Percentiles rank a stretch among this genome's conserved stretches.
Evolutionary conservation across 176 grass and related monocot species (phyloP).

Genomic region (Canna indica): DNA sequence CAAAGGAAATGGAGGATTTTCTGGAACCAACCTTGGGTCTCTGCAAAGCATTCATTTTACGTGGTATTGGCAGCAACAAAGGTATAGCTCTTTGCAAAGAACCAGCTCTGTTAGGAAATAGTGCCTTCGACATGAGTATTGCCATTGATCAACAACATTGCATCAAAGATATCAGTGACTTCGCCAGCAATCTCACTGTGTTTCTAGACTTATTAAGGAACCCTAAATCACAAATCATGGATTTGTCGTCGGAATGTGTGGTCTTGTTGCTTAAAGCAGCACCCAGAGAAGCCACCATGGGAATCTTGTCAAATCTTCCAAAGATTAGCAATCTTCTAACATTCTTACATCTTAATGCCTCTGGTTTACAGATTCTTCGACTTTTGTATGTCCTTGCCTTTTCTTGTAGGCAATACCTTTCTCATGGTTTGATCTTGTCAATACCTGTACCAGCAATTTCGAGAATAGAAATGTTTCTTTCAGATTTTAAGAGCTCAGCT

Average conservation of each 20-base stretch:
- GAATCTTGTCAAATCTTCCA: slow-evolving; percentile 68
- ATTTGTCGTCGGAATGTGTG: slow-evolving; percentile 76
- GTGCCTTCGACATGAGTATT: slow-evolving; percentile 79
- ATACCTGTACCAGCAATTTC: slow-evolving; percentile 58
- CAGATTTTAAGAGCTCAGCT: slow-evolving; percentile 46
- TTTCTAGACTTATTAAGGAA: slow-evolving; percentile 60
- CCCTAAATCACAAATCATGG: slow-evolving; percentile 51
- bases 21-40: slow-evolving; percentile 83
- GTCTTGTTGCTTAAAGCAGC: slow-evolving; percentile 66
- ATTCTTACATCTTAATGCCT: slow-evolving; percentile 40
- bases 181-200: slow-evolving; percentile 66
- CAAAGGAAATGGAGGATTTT: slow-evolving; percentile 96
- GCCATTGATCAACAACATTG: slow-evolving; percentile 71
- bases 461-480: slow-evolving; percentile 61
- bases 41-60: slow-evolving; percentile 73
- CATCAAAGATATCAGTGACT: slow-evolving; percentile 84
- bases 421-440: slow-evolving; percentile 87
- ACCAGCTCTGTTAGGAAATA: slow-evolving; percentile 63
- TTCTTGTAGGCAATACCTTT: slow-evolving; percentile 72
- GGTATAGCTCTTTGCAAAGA: slow-evolving; percentile 62
- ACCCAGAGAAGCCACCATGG: slow-evolving; percentile 71
- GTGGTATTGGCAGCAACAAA: slow-evolving; percentile 65
- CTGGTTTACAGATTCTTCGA: slow-evolving; percentile 35
- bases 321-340: slow-evolving; percentile 49
- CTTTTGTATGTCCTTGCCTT: slow-evolving; percentile 77